phyloP scores from a whole-genome alignment of 75 land plant species.

The Sequoia sempervirens region DNA sequence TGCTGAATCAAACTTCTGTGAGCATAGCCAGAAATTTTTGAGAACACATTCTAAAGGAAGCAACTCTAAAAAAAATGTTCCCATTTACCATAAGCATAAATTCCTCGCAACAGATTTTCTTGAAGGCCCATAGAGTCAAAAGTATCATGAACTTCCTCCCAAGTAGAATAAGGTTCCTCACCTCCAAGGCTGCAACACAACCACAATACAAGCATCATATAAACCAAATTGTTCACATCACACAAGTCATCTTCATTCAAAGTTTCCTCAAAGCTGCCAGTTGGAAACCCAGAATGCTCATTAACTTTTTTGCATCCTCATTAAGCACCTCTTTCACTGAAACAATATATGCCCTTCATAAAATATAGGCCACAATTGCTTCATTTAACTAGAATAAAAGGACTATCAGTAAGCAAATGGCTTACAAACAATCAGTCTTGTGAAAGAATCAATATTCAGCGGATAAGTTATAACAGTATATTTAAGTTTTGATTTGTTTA shows the following conservation, averaged over 20 bases:
- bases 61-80: not conserved
- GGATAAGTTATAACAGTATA: no score
- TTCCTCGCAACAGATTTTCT: no score
- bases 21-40: not conserved
- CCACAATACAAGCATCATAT: not conserved
- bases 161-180: no score
- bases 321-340: not conserved
- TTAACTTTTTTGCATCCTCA: not conserved
- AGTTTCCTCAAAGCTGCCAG: no score
- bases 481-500: no score
- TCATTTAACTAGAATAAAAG: not conserved
- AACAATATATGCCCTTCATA: not conserved
- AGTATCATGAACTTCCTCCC: no score
- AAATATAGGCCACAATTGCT: not conserved
- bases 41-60: not conserved
- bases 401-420: no score
- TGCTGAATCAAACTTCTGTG: not conserved
- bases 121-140: no score
- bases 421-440: no score
- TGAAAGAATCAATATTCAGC: no score
- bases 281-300: no score
- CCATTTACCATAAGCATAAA: slow-evolving; percentile 10
- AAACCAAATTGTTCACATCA: not conserved
- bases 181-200: not conserved
- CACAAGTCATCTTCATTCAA: no score